Evolutionary conservation across 2,329 filamentous ascomycete genomes (phyloP).

Genomic region (Talaromyces amestolkiae): DNA sequence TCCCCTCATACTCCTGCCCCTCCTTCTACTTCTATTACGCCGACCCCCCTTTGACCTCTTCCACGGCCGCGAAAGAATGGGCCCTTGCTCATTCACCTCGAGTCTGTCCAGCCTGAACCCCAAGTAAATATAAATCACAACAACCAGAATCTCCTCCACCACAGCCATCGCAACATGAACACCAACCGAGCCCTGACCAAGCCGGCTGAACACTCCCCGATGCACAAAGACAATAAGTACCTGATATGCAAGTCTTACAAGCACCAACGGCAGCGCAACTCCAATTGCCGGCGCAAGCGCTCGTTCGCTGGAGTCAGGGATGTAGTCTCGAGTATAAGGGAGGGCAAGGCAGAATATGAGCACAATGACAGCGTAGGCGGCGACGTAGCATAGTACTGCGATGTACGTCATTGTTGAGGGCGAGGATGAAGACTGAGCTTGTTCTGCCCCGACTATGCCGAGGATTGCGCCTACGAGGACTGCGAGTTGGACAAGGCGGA

Average conservation of each 20-base stretch:
- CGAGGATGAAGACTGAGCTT: not conserved
- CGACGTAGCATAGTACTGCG: slow-evolving; percentile 10
- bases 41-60: not conserved
- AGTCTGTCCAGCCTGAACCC: not conserved
- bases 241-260: slow-evolving; percentile 2
- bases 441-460: slow-evolving; percentile 2
- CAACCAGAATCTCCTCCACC: not conserved
- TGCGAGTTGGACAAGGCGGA: slow-evolving; percentile 4
- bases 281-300: not conserved
- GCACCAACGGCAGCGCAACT: slow-evolving; percentile 1
- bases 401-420: not conserved
- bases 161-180: slow-evolving; percentile 1
- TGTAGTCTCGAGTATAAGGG: not conserved
- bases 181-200: not conserved
- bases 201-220: not conserved
- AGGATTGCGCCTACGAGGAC: slow-evolving; percentile 8
- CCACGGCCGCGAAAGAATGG: slow-evolving; percentile 1
- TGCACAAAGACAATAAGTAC: slow-evolving; percentile 10
- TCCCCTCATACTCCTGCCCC: not conserved
- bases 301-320: not conserved
- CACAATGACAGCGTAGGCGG: not conserved
- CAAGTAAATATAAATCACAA: not conserved
- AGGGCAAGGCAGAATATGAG: not conserved
- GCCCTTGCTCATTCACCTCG: not conserved
- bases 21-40: not conserved